Base-by-base conservation (phyloP, 192 early-diverging fungal genomes). In the Allomyces arbusculus region DNA sequence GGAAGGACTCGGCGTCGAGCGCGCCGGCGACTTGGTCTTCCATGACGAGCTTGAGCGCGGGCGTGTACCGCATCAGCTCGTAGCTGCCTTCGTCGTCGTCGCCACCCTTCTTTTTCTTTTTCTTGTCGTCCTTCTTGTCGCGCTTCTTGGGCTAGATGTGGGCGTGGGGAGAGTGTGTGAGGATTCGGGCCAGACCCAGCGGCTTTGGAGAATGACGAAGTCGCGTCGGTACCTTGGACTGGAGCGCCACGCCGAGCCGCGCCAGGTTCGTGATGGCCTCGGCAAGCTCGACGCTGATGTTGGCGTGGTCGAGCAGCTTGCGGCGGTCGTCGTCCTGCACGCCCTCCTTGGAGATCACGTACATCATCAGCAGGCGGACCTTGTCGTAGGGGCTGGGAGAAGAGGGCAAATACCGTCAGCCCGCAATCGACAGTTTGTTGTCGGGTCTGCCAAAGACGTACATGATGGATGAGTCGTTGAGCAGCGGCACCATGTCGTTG, bases 191-290 rank as follows among this genome's bases (percentile, higher is more conserved):
- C 33, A n/a, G 33, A 40, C 33, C 3, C 8, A 8, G 33, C 33
- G 33, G n/a, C n/a, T n/a, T 40, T 3, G 33, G 33, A 40, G 8
- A 8, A 40, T 8, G 33, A 7, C 8, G 33, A 7, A 40, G n/a
- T n/a, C 33, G 7, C 3, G 33, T 40, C 33, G 33, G 33, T 7
- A 40, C 33, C 33, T 40, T 40, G 33, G 33, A 40, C 33, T 40
- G 33, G 4, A 88, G 73, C 50, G 83, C 75, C 5, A 91, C 78
- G 12, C 88, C 89, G 26, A 91, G 68, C 4, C 82, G 67, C 19
- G 71, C 68, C 26, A 91, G 69, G 68, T 93, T 93, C 24, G 81
- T 85, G 63, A 93, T 85, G 0, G 86, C 89, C 23, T 91, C 89
- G 10, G 82, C 84, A 50, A 90, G 85, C 55, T 86, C 80, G n/a